Conservation (phyloP, 192 early-diverging fungal species). For the Coemansia sp. region DNA sequence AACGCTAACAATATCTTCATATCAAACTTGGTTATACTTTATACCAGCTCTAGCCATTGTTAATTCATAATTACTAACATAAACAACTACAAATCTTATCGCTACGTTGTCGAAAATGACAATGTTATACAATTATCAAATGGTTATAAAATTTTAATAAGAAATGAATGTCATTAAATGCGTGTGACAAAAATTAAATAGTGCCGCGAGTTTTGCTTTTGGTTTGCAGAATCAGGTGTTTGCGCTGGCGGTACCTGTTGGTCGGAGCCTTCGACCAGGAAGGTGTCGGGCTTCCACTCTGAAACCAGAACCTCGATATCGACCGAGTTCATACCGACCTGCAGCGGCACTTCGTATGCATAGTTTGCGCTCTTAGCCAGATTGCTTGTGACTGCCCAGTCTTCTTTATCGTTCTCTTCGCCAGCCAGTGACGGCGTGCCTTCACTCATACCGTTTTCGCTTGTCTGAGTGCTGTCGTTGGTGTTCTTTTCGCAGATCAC, state of each 20-base stretch:
- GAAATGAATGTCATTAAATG: conserved; percentile 1
- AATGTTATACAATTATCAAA: not conserved
- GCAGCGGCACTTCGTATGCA: conserved; percentile 38
- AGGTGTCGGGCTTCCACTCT: conserved; percentile 30
- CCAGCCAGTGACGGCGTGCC: conserved; percentile 32
- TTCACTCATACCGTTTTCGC: conserved; percentile 3
- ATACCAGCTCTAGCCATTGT: not conserved
- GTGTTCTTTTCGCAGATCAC: conserved; percentile 25
- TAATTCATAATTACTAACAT: too few relatives aligned
- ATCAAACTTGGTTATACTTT: not conserved
- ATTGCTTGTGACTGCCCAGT: conserved; percentile 1
- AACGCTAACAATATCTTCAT: not conserved
- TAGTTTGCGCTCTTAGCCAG: conserved; percentile 38
- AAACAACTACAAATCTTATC: too few relatives aligned
- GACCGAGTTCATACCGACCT: conserved; percentile 32
- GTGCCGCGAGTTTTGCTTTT: conserved; percentile 10
- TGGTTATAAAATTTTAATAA: not conserved
- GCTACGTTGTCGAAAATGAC: not conserved
- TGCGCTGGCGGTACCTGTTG: conserved; percentile 45
- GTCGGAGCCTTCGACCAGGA: conserved; percentile 25
- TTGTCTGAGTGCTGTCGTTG: not conserved
- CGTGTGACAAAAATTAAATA: conserved; percentile 36
- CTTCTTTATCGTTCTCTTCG: conserved; percentile 44
- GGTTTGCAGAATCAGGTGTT: not conserved
- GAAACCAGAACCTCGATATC: conserved; percentile 28